These are phyloP conservation scores for Xylaria digitata DNA, from an alignment of 2,329 filamentous ascomycete genomes.

Conservation along the genomic window DNA sequence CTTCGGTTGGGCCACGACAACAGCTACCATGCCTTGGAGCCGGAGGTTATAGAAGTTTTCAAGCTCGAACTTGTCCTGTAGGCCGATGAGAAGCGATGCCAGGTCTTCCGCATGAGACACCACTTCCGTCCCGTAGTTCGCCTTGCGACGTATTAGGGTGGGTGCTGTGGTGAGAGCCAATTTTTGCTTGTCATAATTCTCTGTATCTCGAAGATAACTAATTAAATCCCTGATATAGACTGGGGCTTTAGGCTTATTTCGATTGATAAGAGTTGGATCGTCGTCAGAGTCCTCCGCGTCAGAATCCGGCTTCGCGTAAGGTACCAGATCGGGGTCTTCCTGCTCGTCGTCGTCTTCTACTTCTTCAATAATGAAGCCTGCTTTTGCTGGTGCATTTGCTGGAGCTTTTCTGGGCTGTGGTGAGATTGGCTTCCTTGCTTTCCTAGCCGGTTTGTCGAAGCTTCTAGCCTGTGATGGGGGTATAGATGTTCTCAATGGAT, in stretches of 20 bases:
- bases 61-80: slow-evolving; percentile 88
- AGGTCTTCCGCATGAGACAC: slow-evolving; percentile 85
- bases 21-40: slow-evolving; percentile 82
- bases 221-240: slow-evolving; percentile 93
- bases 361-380: slow-evolving; percentile 72
- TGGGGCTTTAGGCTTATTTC: slow-evolving; percentile 84
- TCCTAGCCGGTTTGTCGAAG: slow-evolving; percentile 43
- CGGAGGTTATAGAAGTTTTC: slow-evolving; percentile 80
- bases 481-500: slow-evolving; percentile 56
- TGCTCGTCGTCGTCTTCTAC: slow-evolving; percentile 66
- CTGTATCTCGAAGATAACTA: slow-evolving; percentile 78
- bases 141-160: slow-evolving; percentile 85
- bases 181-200: slow-evolving; percentile 86
- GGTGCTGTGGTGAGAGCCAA: slow-evolving; percentile 83
- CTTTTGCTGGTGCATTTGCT: slow-evolving; percentile 51
- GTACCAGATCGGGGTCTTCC: slow-evolving; percentile 75
- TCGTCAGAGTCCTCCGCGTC: slow-evolving; percentile 94
- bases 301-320: slow-evolving; percentile 87
- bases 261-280: slow-evolving; percentile 85
- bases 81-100: slow-evolving; percentile 77
- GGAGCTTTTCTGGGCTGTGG: slow-evolving; percentile 45
- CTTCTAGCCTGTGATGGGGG: slow-evolving; percentile 41
- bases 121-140: slow-evolving; percentile 88
- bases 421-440: slow-evolving; percentile 37
- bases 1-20: slow-evolving; percentile 79